phyloP scores from a whole-genome alignment of 257 asterid species.

The Phtheirospermum japonicum region DNA sequence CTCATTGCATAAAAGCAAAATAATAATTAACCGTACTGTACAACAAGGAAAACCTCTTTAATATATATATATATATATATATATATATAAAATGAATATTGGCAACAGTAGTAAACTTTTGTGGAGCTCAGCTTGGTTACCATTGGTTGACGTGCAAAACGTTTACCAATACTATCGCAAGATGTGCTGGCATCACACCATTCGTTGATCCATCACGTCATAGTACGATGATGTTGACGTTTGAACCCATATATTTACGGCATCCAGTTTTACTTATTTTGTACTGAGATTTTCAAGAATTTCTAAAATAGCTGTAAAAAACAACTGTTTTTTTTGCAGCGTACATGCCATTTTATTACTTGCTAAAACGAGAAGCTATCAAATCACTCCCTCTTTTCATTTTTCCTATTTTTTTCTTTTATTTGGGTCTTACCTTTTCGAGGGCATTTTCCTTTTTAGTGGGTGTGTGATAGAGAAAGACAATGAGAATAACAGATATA shows the following conservation, averaged over 20 bases:
- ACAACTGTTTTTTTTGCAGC: neutral
- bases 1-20: too few species aligned
- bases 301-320: slow-evolving; percentile 6
- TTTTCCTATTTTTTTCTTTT: neutral
- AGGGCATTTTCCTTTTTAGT: slow-evolving; percentile 33
- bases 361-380: slow-evolving; percentile 11
- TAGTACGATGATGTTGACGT: slow-evolving; percentile 25
- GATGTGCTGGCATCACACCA: neutral
- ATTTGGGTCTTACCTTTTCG: slow-evolving; percentile 12
- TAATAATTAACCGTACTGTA: too few species aligned
- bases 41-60: too few species aligned
- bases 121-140: too few species aligned
- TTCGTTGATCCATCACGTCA: slow-evolving; percentile 15
- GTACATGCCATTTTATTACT: neutral
- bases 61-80: too few species aligned
- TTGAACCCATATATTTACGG: neutral
- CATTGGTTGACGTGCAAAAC: too few species aligned
- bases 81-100: too few species aligned
- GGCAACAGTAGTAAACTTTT: too few species aligned
- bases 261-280: neutral
- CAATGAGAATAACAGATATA: slow-evolving; percentile 26
- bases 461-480: slow-evolving; percentile 27
- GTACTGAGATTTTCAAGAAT: slow-evolving; percentile 10
- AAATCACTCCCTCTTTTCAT: slow-evolving; percentile 5
- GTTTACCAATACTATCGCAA: too few species aligned